A percentile compares a stretch with the other conserved stretches of the same genome.
Conservation (phyloP, 202 grass and related monocot genomes). For the Zizania palustris region DNA sequence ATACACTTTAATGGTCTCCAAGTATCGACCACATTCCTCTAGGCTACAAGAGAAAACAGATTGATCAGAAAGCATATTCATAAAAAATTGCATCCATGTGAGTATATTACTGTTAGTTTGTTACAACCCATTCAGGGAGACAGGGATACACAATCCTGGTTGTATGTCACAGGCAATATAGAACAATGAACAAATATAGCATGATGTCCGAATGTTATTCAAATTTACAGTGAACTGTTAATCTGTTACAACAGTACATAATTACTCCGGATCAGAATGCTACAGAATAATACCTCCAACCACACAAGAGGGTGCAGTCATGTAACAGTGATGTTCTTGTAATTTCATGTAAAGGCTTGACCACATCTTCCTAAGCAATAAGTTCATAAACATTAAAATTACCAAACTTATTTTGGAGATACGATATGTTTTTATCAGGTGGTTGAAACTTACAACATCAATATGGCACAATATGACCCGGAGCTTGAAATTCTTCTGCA, state of each 20-base stretch:
- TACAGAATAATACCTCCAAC: conserved; percentile 74
- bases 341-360: conserved; percentile 92
- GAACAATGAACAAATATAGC: not conserved
- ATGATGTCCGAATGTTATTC: not conserved
- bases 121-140: not conserved
- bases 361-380: conserved; percentile 82
- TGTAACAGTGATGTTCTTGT: conserved; percentile 88
- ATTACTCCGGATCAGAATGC: not conserved
- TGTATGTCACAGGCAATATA: conserved; percentile 4
- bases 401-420: conserved; percentile 19
- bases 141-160: not conserved
- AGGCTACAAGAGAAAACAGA: conserved; percentile 58
- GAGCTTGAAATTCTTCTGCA: conserved; percentile 90
- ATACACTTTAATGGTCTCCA: conserved; percentile 98
- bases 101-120: not conserved
- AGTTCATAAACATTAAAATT: conserved; percentile 8
- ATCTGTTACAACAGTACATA: not conserved
- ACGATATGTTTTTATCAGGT: conserved; percentile 17
- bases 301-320: conserved; percentile 95
- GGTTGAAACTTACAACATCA: conserved; percentile 74
- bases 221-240: not conserved
- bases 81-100: conserved; percentile 10
- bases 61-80: conserved; percentile 24
- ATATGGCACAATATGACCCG: conserved; percentile 86
- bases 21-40: conserved; percentile 92